These are phyloP conservation scores for Fraxinus dipetala DNA, from an alignment of 305 asterid species.

Conservation along the genomic window DNA sequence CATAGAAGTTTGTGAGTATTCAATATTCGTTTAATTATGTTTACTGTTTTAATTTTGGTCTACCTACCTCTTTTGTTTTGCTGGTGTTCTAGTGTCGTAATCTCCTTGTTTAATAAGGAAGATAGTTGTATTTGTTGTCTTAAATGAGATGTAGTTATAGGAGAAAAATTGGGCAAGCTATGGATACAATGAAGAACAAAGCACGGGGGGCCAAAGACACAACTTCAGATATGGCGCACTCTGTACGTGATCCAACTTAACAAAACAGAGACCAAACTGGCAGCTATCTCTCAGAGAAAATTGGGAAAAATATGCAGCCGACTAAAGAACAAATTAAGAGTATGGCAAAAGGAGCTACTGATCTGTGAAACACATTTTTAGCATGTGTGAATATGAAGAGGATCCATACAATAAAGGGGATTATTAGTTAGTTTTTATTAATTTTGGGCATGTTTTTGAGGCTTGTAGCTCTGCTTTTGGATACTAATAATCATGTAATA, in stretches of 20 bases:
- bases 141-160: not conserved
- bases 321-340: constrained; percentile 10
- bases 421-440: too few relatives aligned
- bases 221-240: not conserved
- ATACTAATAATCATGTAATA: too few relatives aligned
- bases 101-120: too few relatives aligned
- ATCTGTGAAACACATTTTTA: not conserved
- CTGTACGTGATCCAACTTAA: not conserved
- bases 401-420: not conserved
- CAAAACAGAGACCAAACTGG: not conserved
- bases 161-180: not conserved
- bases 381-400: not conserved
- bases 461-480: too few relatives aligned
- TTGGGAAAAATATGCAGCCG: not conserved
- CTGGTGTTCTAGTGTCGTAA: too few relatives aligned
- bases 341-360: constrained; percentile 23
- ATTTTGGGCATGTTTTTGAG: too few relatives aligned
- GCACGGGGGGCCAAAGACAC: not conserved
- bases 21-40: too few relatives aligned
- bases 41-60: too few relatives aligned
- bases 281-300: not conserved
- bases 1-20: too few relatives aligned
- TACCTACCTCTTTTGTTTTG: too few relatives aligned
- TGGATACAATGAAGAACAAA: not conserved
- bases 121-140: too few relatives aligned